These are phyloP conservation scores for barrel medic (Medicago truncatula) DNA, from an alignment of 306 rosid genomes.

Conservation along the genomic window DNA sequence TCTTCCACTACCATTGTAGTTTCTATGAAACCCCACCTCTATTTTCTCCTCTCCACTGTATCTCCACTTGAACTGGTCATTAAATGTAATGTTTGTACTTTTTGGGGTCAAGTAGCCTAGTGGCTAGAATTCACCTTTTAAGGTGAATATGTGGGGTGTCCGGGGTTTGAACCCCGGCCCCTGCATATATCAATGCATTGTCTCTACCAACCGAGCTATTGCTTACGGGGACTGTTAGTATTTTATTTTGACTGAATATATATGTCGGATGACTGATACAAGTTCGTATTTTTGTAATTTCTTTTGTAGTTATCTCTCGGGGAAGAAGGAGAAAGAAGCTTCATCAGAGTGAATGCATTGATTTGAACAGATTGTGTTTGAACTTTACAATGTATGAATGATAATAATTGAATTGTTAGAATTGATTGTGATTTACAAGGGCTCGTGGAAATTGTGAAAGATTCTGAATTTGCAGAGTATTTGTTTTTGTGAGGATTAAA, in stretches of 20 bases:
- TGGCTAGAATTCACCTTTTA: too few species aligned
- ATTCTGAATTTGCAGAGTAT: slow-evolving; percentile 16
- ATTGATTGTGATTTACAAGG: slow-evolving; percentile 2
- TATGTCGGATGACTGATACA: slow-evolving; percentile 9
- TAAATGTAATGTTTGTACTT: slow-evolving; percentile 15
- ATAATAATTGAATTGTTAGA: slow-evolving; percentile 37
- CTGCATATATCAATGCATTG: too few species aligned
- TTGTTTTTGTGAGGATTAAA: slow-evolving; percentile 16
- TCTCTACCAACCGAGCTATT: too few species aligned
- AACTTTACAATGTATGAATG: slow-evolving; percentile 36
- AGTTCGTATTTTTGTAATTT: slow-evolving; percentile 31
- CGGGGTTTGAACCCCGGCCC: too few species aligned
- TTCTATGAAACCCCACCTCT: background rate
- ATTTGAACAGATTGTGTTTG: slow-evolving; percentile 32
- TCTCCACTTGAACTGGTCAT: slow-evolving; percentile 6
- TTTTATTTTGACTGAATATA: slow-evolving; percentile 18
- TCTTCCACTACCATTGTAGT: slow-evolving; percentile 21
- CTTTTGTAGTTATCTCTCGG: slow-evolving; percentile 43
- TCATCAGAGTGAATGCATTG: slow-evolving; percentile 42
- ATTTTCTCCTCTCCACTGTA: background rate
- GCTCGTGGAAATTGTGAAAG: slow-evolving; percentile 34
- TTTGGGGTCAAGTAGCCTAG: background rate
- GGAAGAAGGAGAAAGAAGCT: slow-evolving; percentile 52
- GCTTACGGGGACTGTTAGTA: background rate
- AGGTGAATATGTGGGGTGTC: too few species aligned